Conservation (phyloP, 2,329 filamentous ascomycete species). For the Nemania sp. region DNA sequence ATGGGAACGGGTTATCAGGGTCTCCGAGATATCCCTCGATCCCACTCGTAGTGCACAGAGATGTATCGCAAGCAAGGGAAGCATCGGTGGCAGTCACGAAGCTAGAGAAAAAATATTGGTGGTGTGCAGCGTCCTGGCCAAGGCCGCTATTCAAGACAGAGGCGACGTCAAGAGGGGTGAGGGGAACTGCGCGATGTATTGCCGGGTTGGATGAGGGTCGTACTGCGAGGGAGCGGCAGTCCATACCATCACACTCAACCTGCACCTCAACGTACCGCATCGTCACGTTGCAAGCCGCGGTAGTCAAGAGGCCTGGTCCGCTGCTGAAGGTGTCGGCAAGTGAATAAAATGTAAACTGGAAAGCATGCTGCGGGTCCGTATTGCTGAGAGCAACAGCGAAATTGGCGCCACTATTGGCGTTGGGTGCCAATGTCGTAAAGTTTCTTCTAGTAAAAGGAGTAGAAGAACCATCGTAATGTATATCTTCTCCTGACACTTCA, state of each 20-base stretch:
- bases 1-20: not conserved
- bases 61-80: not conserved
- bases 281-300: not conserved
- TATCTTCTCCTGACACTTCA: not conserved
- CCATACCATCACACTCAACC: not conserved
- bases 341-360: not conserved
- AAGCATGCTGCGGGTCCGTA: not conserved
- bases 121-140: not conserved
- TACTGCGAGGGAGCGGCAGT: not conserved
- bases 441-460: not conserved
- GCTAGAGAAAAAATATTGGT: not conserved
- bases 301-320: not conserved
- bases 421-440: not conserved
- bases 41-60: not conserved
- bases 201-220: not conserved
- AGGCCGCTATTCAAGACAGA: not conserved
- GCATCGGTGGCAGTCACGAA: not conserved
- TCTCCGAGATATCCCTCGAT: not conserved
- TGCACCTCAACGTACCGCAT: not conserved
- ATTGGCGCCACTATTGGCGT: not conserved
- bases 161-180: not conserved
- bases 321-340: not conserved
- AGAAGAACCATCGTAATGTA: not conserved
- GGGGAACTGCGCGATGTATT: not conserved
- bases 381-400: not conserved